Percentiles rank a stretch among this genome's conserved stretches.
These are phyloP conservation scores for Emiliania huxleyi DNA, from an alignment of 78 protist species.

Conservation along the genomic window DNA sequence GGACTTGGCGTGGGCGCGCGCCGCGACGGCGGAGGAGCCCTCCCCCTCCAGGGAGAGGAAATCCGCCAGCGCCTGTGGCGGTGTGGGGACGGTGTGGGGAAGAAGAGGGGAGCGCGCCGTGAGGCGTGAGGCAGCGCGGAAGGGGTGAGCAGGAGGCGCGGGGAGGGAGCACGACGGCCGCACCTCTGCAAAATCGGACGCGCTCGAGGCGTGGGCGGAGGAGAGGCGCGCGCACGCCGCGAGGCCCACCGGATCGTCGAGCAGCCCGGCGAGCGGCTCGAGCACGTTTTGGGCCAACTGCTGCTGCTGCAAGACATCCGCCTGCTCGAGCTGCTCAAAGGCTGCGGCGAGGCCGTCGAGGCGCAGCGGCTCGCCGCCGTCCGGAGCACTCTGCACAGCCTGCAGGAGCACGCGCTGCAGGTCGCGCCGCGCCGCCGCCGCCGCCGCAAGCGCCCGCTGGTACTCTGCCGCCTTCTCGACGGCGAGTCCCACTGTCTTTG, in stretches of 20 bases:
- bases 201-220: background rate
- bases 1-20: background rate
- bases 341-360: too few species aligned
- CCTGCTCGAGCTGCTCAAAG: background rate
- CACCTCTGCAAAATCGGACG: background rate
- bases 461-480: background rate
- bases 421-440: background rate
- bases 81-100: too few species aligned
- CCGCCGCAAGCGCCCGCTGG: background rate
- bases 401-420: background rate
- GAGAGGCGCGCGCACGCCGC: background rate
- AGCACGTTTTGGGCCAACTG: background rate
- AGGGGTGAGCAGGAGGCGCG: too few species aligned
- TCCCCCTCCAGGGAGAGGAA: background rate
- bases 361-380: background rate
- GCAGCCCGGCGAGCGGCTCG: background rate
- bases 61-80: background rate
- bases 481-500: background rate
- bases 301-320: background rate
- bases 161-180: too few species aligned
- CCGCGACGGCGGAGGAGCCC: background rate
- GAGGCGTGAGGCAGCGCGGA: too few species aligned
- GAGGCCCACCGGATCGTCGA: background rate
- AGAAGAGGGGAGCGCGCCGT: too few species aligned
- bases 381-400: background rate